Base-by-base conservation (phyloP, 805 yeast genomes). In the Yarrowia yakushimensis region DNA sequence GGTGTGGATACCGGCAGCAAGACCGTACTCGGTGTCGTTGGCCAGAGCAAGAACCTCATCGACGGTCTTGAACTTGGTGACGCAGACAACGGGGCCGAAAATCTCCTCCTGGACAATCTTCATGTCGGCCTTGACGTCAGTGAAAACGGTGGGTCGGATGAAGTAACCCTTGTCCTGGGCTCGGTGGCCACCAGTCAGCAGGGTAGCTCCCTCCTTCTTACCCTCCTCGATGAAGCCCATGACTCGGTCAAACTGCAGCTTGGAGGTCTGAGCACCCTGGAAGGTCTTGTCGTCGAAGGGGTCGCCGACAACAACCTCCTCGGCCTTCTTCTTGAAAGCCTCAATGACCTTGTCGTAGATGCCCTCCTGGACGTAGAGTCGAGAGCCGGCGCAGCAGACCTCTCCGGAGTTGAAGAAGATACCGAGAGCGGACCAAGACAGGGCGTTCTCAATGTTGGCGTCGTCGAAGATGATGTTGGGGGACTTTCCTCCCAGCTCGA, bases 401-500 rank as follows among this genome's bases (percentile, higher is more conserved):
- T 92, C 97, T 77, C 98, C 98, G 72, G 92, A 85, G 81, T 92
- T 92, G 81, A 82, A 89, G 82, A 88, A 88, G 70, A 91, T 88
- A 74, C 96, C 97, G 62, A 81, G 73, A 48, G 88, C 81, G 67
- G 90, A 85, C 79, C 84, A 82, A 66, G 84, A 79, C 48, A 88
- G 87, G 57, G 97, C 90, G 70, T 80, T 79, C 46, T 86, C 86
- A 63, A 92, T 71, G 74, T 92, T 84, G 63, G 94, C 93, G 72
- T 92, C 97, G 70, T 86, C 85, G 72, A 88, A 90, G 48, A 92
- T 86, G 67, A 92, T 84, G 74, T 87, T 86, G 69, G 97, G 96
- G 23, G 97, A 90, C 79, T 92, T 92, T 72, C 98, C 98, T 72
- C 98, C 98, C 69, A 90, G 84, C 79, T 92, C 98, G 72, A 92